Conservation (phyloP, 495 filamentous ascomycete genomes). For the Tricharina praecox region DNA sequence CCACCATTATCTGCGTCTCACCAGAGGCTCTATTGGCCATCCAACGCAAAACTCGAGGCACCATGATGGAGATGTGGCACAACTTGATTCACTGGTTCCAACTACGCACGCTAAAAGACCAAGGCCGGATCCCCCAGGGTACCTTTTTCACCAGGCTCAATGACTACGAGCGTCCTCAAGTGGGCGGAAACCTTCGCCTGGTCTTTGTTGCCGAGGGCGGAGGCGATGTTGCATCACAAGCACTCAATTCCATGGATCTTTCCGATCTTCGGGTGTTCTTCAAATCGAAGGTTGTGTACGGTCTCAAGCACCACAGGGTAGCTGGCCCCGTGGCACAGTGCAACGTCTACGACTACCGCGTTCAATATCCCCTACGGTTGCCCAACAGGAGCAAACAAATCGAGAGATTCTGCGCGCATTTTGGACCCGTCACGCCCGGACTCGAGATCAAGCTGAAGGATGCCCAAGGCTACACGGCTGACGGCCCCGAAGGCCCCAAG, state of each 20-base stretch:
- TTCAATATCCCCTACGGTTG: constrained; percentile 27
- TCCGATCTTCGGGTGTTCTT: constrained; percentile 68
- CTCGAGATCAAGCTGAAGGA: constrained; percentile 59
- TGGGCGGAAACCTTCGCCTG: constrained; percentile 58
- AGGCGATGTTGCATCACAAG: constrained; percentile 32
- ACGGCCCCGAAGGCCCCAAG: constrained; percentile 33
- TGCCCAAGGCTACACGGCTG: constrained; percentile 40
- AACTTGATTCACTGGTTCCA: constrained; percentile 52
- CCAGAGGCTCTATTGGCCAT: constrained; percentile 53
- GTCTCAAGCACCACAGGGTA: constrained; percentile 60
- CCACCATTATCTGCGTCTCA: constrained; percentile 69
- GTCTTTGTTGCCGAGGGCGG: constrained; percentile 48
- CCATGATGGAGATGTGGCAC: constrained; percentile 34
- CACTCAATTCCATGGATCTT: constrained; percentile 47
- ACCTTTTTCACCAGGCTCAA: constrained; percentile 47
- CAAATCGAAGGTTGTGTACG: constrained; percentile 66
- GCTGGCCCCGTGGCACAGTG: constrained; percentile 77
- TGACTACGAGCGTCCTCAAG: constrained; percentile 40
- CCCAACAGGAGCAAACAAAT: constrained; percentile 22
- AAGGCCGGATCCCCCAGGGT: constrained; percentile 56
- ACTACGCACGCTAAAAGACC: constrained; percentile 43
- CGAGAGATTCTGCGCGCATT: constrained; percentile 43
- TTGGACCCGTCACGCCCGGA: constrained; percentile 64
- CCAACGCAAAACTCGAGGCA: constrained; percentile 36
- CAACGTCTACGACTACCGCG: constrained; percentile 71